A percentile compares a stretch with the other conserved stretches of the same genome.
These are phyloP conservation scores for Schizosaccharomyces japonicus DNA, from an alignment of 805 yeast genomes.

Conservation along the genomic window DNA sequence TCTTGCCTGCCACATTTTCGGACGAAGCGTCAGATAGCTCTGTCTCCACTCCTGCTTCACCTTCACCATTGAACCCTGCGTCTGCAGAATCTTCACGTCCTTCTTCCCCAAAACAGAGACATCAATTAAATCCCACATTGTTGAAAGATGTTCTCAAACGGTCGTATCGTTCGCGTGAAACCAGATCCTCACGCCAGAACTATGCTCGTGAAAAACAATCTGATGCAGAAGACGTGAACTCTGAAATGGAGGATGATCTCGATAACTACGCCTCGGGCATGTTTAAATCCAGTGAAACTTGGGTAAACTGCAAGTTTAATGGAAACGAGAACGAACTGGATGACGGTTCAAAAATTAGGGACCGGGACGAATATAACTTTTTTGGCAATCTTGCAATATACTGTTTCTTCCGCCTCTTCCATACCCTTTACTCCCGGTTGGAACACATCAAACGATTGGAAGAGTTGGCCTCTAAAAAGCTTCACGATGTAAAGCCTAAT, in stretches of 20 bases:
- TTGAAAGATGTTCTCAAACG: neutral
- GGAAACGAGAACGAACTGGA: slow-evolving; percentile 27
- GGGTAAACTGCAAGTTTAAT: neutral
- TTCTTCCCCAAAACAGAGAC: neutral
- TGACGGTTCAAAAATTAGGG: neutral
- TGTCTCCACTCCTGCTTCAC: slow-evolving; percentile 10
- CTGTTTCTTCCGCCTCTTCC: slow-evolving; percentile 67
- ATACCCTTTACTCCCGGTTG: slow-evolving; percentile 59
- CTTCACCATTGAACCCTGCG: neutral
- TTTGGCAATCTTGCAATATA: slow-evolving; percentile 78
- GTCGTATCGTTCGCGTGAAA: neutral
- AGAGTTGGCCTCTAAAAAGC: neutral
- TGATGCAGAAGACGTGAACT: neutral
- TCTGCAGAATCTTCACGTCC: neutral
- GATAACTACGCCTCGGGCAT: neutral
- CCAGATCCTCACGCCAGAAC: slow-evolving; percentile 14
- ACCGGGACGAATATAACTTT: slow-evolving; percentile 15
- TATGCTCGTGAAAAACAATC: neutral
- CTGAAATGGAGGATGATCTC: neutral
- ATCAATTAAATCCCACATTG: neutral
- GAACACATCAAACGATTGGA: slow-evolving; percentile 37
- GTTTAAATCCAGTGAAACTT: neutral
- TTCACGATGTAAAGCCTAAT: slow-evolving; percentile 12
- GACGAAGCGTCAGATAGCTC: slow-evolving; percentile 12
- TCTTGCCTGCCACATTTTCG: slow-evolving; percentile 5